Evolutionary conservation across 2,329 filamentous ascomycete genomes (phyloP), one percentile per base, ranked within the genome.

Genomic region (Botryosphaeria agaves): DNA sequence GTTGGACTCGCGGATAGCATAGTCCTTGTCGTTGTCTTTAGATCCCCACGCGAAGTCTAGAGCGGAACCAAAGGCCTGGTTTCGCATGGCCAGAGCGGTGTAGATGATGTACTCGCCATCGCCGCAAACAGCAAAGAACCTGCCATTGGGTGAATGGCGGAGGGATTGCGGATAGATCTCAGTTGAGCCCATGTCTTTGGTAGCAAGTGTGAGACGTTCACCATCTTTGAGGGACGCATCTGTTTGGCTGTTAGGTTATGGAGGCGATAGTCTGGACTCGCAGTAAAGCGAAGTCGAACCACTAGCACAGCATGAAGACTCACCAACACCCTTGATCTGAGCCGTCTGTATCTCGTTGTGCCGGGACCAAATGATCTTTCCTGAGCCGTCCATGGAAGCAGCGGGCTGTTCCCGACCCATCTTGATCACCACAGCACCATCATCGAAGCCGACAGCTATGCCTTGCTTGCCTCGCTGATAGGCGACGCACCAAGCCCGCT

Each of bases 41-140:
- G 81, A 82, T 0, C 79, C 87, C 89, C 89, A 98, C 7, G 81
- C 85, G 52, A 98, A 98, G 57, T 98, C 89, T 31, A 95, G 61
- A 5, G 87, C 89, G 24, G 82, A 85, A 14, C 89, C 89, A 47
- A 98, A 98, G 3, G 84, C 84, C 62, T 95, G 94, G 59, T 98
- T 95, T 51, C 89, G 76, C 70, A 91, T 92, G 3, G 87, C 87
- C 34, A 95, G 68, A 33, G 89, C 85, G 17, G 89, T 95, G 61
- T 95, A 95, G 46, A 95, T 93, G 52, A 95, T 95, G 59, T 94
- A 98, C 56, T 98, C 89, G 38, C 89, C 89, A 51, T 98, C 89
- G 41, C 89, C 89, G 41, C 87, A 95, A 2, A 85, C 76, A 12
- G 79, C 79, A 29, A 89, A 81, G 42, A 89, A 89, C 36, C 84